A percentile compares a stretch with the other conserved stretches of the same genome.
phyloP scores from a whole-genome alignment of 768 basidiomycete species.

The Tulasnella calospora region DNA sequence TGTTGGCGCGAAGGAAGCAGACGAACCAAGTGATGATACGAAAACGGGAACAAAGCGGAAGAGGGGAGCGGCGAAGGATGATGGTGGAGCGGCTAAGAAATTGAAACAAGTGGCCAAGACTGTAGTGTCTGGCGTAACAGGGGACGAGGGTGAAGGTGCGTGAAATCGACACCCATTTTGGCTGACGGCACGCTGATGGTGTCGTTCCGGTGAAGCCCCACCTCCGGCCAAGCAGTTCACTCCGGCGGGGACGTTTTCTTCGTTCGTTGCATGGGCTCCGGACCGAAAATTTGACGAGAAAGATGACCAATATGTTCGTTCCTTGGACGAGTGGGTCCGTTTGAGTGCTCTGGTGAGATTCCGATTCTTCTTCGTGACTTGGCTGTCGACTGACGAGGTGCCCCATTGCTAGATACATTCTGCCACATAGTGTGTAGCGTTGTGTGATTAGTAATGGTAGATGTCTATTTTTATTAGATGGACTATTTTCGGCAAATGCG shows the following conservation, averaged over 20 bases:
- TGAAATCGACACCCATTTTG: conserved; percentile 35
- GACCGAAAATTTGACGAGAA: conserved; percentile 66
- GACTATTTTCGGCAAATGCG: conserved; percentile 5
- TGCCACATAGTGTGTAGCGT: not conserved
- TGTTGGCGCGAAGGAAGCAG: conserved; percentile 22
- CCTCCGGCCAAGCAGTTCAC: conserved; percentile 35
- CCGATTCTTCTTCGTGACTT: not conserved
- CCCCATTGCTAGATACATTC: not conserved
- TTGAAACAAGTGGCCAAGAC: conserved; percentile 30
- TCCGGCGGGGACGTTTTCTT: conserved; percentile 54
- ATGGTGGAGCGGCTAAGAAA: conserved; percentile 26
- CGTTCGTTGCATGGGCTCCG: conserved; percentile 70
- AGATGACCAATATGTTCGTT: conserved; percentile 64
- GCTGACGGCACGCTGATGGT: conserved; percentile 30
- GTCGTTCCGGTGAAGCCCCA: conserved; percentile 30
- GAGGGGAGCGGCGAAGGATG: conserved; percentile 25
- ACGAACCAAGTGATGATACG: conserved; percentile 14
- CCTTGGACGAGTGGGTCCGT: conserved; percentile 65
- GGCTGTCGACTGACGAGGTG: not conserved
- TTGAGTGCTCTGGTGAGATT: conserved; percentile 56
- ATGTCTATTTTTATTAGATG: not conserved
- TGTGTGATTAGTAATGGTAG: not conserved
- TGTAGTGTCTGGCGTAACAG: conserved; percentile 32
- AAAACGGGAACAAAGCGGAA: conserved; percentile 25
- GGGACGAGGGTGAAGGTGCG: conserved; percentile 36